Percentiles rank a stretch among this genome's conserved stretches.
These are phyloP conservation scores for Phallus indusiatus DNA, from an alignment of 768 basidiomycete species.

Conservation along the genomic window DNA sequence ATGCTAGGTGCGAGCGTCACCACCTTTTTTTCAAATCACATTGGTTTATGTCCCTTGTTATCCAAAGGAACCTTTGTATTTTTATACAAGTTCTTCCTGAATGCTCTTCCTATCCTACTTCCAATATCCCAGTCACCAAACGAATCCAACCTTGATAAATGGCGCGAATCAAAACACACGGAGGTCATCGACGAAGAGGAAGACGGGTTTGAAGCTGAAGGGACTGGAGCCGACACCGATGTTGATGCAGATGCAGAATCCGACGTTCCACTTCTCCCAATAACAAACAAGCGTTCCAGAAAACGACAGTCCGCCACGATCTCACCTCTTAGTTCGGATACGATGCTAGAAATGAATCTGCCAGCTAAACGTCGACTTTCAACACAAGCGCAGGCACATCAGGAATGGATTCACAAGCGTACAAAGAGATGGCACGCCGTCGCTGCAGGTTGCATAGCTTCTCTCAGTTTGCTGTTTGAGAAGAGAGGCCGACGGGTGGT, in stretches of 20 bases:
- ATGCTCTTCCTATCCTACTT: constrained; percentile 64
- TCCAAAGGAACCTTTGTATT: constrained; percentile 59
- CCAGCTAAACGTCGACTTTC: constrained; percentile 35
- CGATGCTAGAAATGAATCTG: neutral
- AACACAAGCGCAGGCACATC: constrained; percentile 51
- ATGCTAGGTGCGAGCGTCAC: constrained; percentile 58
- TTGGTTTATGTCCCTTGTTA: neutral
- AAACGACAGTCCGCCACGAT: neutral
- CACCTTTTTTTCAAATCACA: neutral
- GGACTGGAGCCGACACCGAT: neutral
- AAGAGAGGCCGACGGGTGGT: constrained; percentile 50
- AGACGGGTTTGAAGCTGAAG: neutral
- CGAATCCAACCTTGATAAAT: neutral
- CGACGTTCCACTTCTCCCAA: neutral
- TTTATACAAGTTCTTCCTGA: constrained; percentile 72
- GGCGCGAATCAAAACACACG: neutral
- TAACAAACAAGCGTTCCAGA: neutral
- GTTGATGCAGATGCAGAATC: constrained; percentile 9
- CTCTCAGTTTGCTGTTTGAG: constrained; percentile 69
- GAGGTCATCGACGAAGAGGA: neutral
- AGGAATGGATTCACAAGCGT: constrained; percentile 53
- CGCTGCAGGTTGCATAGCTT: constrained; percentile 65
- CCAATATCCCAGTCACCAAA: constrained; percentile 20
- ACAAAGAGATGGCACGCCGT: constrained; percentile 74
- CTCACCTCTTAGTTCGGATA: neutral